Conservation (phyloP, 1,139 yeast genomes). For the Blastobotrys buckinghamii region DNA sequence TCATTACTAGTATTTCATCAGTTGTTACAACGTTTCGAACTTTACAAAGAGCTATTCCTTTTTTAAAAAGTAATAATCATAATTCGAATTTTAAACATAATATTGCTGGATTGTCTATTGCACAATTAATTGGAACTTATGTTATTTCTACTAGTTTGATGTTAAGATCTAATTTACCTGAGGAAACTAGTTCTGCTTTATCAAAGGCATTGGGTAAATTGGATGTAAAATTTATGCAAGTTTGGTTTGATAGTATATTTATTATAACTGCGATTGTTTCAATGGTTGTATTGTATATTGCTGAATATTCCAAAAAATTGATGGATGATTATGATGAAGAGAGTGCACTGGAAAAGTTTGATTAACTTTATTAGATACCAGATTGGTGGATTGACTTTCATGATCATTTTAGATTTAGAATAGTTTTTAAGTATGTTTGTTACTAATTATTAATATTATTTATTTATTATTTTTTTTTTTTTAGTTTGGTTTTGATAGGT, state of each 20-base stretch:
- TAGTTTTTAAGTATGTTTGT: too few species aligned
- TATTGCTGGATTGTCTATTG: conserved; percentile 43
- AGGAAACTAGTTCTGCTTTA: conserved; percentile 48
- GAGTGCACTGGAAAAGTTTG: conserved; percentile 24
- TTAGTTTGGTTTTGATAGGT: too few species aligned
- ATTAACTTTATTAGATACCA: conserved; percentile 13
- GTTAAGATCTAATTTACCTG: conserved; percentile 68
- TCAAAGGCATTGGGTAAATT: conserved; percentile 44
- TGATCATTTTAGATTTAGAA: too few species aligned
- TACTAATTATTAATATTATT: not conserved
- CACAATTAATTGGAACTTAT: conserved; percentile 72
- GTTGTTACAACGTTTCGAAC: conserved; percentile 30
- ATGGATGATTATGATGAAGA: conserved; percentile 27
- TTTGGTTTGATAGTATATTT: conserved; percentile 76
- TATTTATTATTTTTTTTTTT: too few species aligned
- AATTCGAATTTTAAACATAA: not conserved
- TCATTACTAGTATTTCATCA: conserved; percentile 51
- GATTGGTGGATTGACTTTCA: too few species aligned
- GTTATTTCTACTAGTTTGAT: conserved; percentile 74
- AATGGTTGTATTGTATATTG: conserved; percentile 36
- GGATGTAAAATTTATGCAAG: conserved; percentile 60
- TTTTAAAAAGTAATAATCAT: conserved; percentile 12
- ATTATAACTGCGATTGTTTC: conserved; percentile 52
- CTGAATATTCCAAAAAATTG: conserved; percentile 15
- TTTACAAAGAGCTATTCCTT: conserved; percentile 29